phyloP scores from a whole-genome alignment of 441 rosid species.

The Monsonia emarginata region DNA sequence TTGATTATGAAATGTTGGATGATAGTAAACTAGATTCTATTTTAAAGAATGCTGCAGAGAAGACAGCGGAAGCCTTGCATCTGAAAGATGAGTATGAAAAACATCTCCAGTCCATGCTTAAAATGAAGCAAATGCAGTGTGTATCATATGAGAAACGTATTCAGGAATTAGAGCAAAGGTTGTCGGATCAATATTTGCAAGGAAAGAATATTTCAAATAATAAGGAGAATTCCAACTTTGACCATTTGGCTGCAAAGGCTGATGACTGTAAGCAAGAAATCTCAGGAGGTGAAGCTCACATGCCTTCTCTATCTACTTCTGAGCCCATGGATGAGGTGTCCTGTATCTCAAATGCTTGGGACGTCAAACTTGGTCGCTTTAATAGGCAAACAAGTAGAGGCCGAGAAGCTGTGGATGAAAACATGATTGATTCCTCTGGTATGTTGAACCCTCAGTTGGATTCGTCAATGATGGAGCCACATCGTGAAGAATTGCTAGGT shows the following conservation, averaged over 20 bases:
- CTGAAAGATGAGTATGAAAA: slow-evolving; percentile 68
- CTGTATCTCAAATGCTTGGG: slow-evolving; percentile 57
- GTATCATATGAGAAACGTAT: slow-evolving; percentile 82
- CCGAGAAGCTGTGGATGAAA: slow-evolving; percentile 78
- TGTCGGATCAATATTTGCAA: slow-evolving; percentile 54
- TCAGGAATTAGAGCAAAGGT: slow-evolving; percentile 81
- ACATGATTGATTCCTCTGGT: slow-evolving; percentile 85
- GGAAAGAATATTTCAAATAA: slow-evolving; percentile 44
- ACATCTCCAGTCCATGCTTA: slow-evolving; percentile 64
- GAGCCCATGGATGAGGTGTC: slow-evolving; percentile 98
- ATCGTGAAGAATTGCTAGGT: slow-evolving; percentile 40
- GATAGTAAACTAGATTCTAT: slow-evolving; percentile 46
- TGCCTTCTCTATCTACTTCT: slow-evolving; percentile 40
- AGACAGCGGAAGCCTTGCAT: slow-evolving; percentile 80
- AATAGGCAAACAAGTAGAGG: slow-evolving; percentile 56
- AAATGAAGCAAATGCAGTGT: slow-evolving; percentile 67
- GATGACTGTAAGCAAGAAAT: slow-evolving; percentile 38
- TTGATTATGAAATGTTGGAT: slow-evolving; percentile 57
- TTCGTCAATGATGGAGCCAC: slow-evolving; percentile 74
- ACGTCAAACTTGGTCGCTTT: slow-evolving; percentile 39
- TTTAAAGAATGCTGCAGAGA: slow-evolving; percentile 67
- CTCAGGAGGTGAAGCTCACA: slow-evolving; percentile 34
- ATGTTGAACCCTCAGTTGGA: slow-evolving; percentile 53
- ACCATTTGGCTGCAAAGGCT: slow-evolving; percentile 27
- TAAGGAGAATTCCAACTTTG: slow-evolving; percentile 40